Evolutionary conservation across 2,329 filamentous ascomycete genomes (phyloP), one percentile per base, ranked within the genome.

Genomic region (Trichoderma breve): DNA sequence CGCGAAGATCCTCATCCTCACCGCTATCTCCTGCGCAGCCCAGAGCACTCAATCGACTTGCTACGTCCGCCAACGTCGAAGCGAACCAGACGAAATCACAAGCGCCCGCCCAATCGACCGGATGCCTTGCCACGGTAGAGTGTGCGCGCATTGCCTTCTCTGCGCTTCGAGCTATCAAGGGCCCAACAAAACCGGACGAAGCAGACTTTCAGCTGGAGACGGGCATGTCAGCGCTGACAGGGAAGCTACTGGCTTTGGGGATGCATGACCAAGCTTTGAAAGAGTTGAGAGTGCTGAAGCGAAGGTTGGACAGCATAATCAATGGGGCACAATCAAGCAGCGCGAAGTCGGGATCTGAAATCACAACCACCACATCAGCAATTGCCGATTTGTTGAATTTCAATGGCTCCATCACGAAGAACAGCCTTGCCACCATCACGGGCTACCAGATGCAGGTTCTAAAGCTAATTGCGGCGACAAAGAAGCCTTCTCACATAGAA

Each of bases 221-320:
- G 72, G 93, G 92, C 69, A 92, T 93, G 85, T 88, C 91, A 18
- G 89, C 90, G 0, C 85, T 95, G 68, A 81, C 91, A 51, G 87
- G 88, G 51, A 93, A 90, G 77, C 83, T 95, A 1, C 82, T 94
- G 15, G 83, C 84, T 0, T 83, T 93, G 62, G 88, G 89, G 1
- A 80, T 94, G 66, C 87, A 92, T 60, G 88, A 90, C n/a, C 83
- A 91, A 71, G 92, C 93, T 0, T 80, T 89, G 55, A 92, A 90
- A 76, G 92, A 95, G 76, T 79, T 95, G 72, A 84, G 88, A 53
- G 82, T 90, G 12, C 79, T 95, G 74, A 94, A 93, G 79, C 85
- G 83, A 73, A 85, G 89, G 36, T 76, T 95, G 57, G 89, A 92
- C 61, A 75, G 75, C 30, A 73, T 77, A 21, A 70, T 74, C 28